phyloP scores from a whole-genome alignment of 2,329 filamentous ascomycete genomes.

The Exophiala dermatitidis region DNA sequence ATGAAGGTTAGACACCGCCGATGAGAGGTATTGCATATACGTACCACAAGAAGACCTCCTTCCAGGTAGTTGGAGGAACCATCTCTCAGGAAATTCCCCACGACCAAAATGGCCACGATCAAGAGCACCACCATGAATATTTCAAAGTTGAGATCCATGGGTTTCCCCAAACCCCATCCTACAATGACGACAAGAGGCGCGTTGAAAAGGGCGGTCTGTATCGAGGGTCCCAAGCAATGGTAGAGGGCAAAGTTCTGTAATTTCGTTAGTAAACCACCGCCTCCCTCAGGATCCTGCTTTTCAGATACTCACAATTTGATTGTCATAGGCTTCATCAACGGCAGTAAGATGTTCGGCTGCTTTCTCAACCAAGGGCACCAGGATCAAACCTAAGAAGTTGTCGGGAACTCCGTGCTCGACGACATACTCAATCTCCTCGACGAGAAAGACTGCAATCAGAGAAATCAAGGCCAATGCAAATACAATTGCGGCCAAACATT shows the following conservation, averaged over 20 bases:
- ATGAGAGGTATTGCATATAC: not conserved
- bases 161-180: conserved; percentile 65
- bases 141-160: conserved; percentile 76
- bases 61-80: conserved; percentile 88
- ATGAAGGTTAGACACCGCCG: not conserved
- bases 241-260: conserved; percentile 68
- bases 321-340: conserved; percentile 75
- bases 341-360: conserved; percentile 78
- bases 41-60: conserved; percentile 67
- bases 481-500: conserved; percentile 59
- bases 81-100: conserved; percentile 80
- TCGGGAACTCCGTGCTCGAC: conserved; percentile 49
- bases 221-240: conserved; percentile 77
- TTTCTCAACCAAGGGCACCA: conserved; percentile 65
- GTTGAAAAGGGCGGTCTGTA: conserved; percentile 85
- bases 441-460: conserved; percentile 65
- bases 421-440: conserved; percentile 61
- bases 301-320: conserved; percentile 42
- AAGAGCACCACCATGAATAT: conserved; percentile 78
- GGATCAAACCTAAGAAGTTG: conserved; percentile 62
- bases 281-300: too few relatives aligned
- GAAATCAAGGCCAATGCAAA: conserved; percentile 63
- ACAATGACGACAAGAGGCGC: conserved; percentile 76
- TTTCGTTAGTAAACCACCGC: conserved; percentile 1
- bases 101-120: conserved; percentile 75